Percentiles rank a stretch among this genome's conserved stretches.
phyloP scores from a whole-genome alignment of 106 monocot genomes.

The Acorus gramineus region DNA sequence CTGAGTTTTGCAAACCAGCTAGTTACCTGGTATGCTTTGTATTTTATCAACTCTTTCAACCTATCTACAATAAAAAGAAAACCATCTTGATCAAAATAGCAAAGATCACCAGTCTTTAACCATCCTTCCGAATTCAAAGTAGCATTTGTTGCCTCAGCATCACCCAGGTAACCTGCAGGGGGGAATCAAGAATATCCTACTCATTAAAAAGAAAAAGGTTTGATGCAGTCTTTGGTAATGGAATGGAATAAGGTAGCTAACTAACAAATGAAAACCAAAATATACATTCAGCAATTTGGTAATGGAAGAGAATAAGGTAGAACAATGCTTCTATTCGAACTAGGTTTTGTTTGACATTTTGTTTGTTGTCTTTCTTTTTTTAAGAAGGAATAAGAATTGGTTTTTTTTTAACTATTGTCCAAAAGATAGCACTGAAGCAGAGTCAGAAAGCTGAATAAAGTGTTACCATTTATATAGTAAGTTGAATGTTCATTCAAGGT shows the following conservation, averaged over 20 bases:
- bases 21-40: constrained; percentile 78
- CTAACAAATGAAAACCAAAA: no score
- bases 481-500: no score
- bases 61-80: constrained; percentile 60
- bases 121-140: constrained; percentile 57
- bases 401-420: no score
- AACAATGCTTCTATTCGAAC: no score
- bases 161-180: constrained; percentile 47
- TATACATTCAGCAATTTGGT: no score
- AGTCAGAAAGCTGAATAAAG: no score
- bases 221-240: background rate
- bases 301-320: no score
- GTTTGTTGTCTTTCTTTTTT: no score
- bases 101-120: constrained; percentile 72
- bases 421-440: no score
- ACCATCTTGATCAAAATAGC: constrained; percentile 61
- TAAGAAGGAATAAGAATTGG: no score
- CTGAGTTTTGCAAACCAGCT: background rate
- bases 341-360: no score
- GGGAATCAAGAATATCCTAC: background rate
- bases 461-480: no score
- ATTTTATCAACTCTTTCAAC: constrained; percentile 70
- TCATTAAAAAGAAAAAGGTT: background rate
- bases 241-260: background rate
- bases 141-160: constrained; percentile 44